phyloP scores from a whole-genome alignment of 192 early-diverging fungal species.

The Funneliformis geosporum region DNA sequence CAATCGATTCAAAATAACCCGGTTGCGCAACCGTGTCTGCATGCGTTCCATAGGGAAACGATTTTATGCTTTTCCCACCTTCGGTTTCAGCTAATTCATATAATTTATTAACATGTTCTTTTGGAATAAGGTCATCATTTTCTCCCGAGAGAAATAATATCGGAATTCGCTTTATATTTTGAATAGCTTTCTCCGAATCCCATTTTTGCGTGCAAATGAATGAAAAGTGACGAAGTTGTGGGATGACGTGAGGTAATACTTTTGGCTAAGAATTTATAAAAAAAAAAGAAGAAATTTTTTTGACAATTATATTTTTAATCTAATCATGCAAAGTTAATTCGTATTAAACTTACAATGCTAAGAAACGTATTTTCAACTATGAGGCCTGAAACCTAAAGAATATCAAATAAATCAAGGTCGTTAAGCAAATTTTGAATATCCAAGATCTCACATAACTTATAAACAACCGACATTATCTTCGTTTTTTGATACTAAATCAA shows the following conservation, averaged over 20 bases:
- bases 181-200: slow-evolving; percentile 75
- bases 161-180: slow-evolving; percentile 63
- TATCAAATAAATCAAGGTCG: neutral
- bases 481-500: slow-evolving; percentile 78
- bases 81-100: slow-evolving; percentile 58
- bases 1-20: slow-evolving; percentile 81
- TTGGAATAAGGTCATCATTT: slow-evolving; percentile 86
- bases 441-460: neutral
- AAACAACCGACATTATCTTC: slow-evolving; percentile 46
- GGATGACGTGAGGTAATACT: slow-evolving; percentile 83
- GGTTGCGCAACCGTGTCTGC: slow-evolving; percentile 87
- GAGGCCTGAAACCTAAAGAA: slow-evolving; percentile 64
- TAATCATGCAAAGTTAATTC: neutral
- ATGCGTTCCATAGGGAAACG: slow-evolving; percentile 81
- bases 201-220: slow-evolving; percentile 89
- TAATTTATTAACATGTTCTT: slow-evolving; percentile 77
- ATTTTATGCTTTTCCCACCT: slow-evolving; percentile 49
- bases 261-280: slow-evolving; percentile 57
- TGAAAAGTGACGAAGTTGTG: slow-evolving; percentile 65
- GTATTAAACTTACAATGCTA: slow-evolving; percentile 59
- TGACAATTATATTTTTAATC: neutral
- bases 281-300: no score
- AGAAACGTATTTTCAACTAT: slow-evolving; percentile 95
- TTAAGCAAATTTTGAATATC: neutral
- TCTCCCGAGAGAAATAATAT: slow-evolving; percentile 79